Evolutionary conservation across 164 flowering plant genomes (phyloP), one percentile per base, ranked within the genome.

Genomic region (Pachysandra terminalis): DNA sequence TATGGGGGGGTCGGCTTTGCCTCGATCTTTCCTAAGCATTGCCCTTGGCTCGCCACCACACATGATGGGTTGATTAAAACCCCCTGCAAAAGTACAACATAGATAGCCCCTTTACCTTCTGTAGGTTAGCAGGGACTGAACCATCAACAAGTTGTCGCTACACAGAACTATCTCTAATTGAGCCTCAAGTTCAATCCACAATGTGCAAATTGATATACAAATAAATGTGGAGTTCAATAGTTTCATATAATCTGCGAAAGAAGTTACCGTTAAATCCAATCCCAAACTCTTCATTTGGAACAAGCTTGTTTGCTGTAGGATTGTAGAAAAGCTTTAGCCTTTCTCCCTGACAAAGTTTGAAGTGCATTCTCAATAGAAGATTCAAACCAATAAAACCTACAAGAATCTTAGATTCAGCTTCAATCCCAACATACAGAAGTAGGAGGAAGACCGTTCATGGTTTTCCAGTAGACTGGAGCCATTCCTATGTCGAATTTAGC

Each of bases 1-100:
- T 15, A 86, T 67, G 0, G 93, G 96, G 3, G 81, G 73, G 80
- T 94, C 98, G 21, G 92, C 95, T 83, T 80, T 83, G 59, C 97
- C 97, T 73, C 98, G 75, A 67, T 49, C 70, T 77, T 84, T 91
- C 71, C 63, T 75, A 5, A 84, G 84, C 98, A 93, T 93, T 41
- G 71, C 81, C 74, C 97, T 85, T 51, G 96, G 97, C 72, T 93
- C 96, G 19, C 96, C 96, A n/a, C 98, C 95, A 73, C 96, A 93
- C 97, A 93, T 93, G 53, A 91, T 87, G 0, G 98, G 97, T 81
- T 94, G 98, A 83, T 94, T 94, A 70, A 94, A 94, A 13, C 98
- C 97, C 69, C 97, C 97, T 91, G 82, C 59, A 78, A 35, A 41
- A 21, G 22, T 57, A 53, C 26, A 66, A 40, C 37, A 69, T 53